Conservation (phyloP, 2,329 filamentous ascomycete genomes). For the Neonectria coccinea region DNA sequence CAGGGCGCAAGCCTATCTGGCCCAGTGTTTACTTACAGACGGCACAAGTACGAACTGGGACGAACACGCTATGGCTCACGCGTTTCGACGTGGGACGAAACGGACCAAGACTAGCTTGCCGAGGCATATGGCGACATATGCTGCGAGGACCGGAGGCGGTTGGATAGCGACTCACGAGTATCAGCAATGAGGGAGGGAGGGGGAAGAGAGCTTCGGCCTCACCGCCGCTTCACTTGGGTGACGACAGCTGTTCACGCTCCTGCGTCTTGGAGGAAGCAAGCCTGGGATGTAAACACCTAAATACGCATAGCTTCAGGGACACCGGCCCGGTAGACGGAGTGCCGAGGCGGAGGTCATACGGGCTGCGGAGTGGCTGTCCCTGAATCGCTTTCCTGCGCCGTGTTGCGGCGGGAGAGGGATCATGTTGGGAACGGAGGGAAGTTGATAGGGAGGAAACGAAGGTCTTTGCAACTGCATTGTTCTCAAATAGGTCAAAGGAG, state of each 20-base stretch:
- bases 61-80: background rate
- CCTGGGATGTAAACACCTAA: too few species aligned
- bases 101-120: slow-evolving; percentile 1
- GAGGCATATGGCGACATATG: background rate
- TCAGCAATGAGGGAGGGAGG: background rate
- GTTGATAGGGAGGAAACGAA: too few species aligned
- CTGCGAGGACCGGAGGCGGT: background rate
- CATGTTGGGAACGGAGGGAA: too few species aligned
- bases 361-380: background rate
- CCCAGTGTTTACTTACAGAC: background rate
- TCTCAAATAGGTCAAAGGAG: too few species aligned
- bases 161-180: background rate
- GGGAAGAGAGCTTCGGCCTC: background rate
- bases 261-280: background rate
- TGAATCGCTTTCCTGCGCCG: background rate
- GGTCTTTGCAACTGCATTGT: too few species aligned
- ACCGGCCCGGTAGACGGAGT: slow-evolving; percentile 28
- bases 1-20: slow-evolving; percentile 3
- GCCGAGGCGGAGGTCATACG: slow-evolving; percentile 24
- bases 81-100: slow-evolving; percentile 6
- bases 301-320: background rate
- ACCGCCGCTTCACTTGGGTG: background rate
- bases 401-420: background rate
- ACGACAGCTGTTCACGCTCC: background rate
- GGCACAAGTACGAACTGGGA: slow-evolving; percentile 3